Base-by-base conservation (phyloP, 345 rosid species). In the Trapa bicornis region DNA sequence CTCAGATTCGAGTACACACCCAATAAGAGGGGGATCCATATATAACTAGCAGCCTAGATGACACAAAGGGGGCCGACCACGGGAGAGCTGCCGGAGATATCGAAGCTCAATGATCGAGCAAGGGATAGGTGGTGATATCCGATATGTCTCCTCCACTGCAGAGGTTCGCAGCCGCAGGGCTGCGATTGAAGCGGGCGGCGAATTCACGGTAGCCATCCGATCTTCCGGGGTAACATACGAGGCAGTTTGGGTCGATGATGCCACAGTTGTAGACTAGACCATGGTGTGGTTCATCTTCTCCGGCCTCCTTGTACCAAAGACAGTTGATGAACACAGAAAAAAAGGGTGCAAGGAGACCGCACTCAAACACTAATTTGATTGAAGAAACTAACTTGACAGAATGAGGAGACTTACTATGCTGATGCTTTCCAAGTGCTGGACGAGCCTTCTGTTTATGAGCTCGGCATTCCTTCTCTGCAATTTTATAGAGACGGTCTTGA, bases 221-320 rank as follows among this genome's bases (percentile, higher is more conserved):
- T 35, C 64, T 29, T 10, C 56, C 45, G 1, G 74, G 36, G 22
- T 65, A 83, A 37, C 83, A 80, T 53, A 86, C 70, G 5, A 85
- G 67, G 16, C 80, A 69, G 41, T 80, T 84, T 8, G 67, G 67
- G 35, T 82, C 83, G 48, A 58, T 10, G 10, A 79, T 87, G 39
- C 82, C 83, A 64, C 80, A 86, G 70, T 81, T 77, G 66, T 84
- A 93, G 36, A 84, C 87, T 43, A 87, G 71, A 4, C 94, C 89
- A 43, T 77, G 85, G 54, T 73, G 82, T n/a, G 87, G 92, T 68
- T 87, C 96, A 62, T 84, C 88, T 61, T 78, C 80, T 70, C 82
- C 74, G 56, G 58, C 70, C 35, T 73, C 78, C 86, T 86, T 74
- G 29, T 22, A 66, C 67, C 16, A 58, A 58, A 32, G 37, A 32